phyloP scores from a whole-genome alignment of 257 asterid species.

The Thymus quinquecostatus region DNA sequence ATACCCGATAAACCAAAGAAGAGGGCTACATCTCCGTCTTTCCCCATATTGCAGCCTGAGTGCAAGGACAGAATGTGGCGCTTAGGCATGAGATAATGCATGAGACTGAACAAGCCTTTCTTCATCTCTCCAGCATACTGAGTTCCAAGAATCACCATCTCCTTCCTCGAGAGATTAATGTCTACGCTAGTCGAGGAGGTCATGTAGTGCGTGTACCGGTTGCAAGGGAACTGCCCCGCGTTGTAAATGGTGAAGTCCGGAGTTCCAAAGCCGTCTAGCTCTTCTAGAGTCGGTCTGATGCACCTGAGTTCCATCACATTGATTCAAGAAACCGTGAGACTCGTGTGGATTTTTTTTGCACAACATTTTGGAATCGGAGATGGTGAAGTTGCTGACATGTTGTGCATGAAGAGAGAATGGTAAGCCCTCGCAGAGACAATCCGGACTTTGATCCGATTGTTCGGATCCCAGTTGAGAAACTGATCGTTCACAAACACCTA shows the following conservation, averaged over 20 bases:
- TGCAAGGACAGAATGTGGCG: conserved; percentile 83
- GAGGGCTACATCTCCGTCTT: conserved; percentile 85
- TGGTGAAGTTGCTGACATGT: conserved; percentile 50
- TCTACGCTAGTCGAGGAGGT: conserved; percentile 96
- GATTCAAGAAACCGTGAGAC: background rate
- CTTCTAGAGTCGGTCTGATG: conserved; percentile 88
- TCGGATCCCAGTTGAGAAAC: conserved; percentile 92
- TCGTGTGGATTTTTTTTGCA: background rate
- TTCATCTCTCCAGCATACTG: conserved; percentile 98
- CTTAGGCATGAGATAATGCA: conserved; percentile 96
- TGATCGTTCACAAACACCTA: conserved; percentile 92
- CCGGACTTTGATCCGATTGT: conserved; percentile 85
- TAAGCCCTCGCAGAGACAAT: conserved; percentile 96
- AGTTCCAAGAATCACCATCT: conserved; percentile 97
- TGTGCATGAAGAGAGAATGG: conserved; percentile 96
- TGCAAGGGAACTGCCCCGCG: conserved; percentile 94
- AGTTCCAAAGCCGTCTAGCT: conserved; percentile 83
- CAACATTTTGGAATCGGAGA: background rate
- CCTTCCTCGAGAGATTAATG: conserved; percentile 77
- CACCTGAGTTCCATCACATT: conserved; percentile 56
- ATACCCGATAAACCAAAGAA: conserved; percentile 90
- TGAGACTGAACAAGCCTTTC: conserved; percentile 85
- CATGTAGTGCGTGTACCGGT: conserved; percentile 92
- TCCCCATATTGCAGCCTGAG: conserved; percentile 92
- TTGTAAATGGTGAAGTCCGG: conserved; percentile 98